Evolutionary conservation across 202 grass and related monocot genomes (phyloP).

Genomic region (Tripidium arundinaceum): DNA sequence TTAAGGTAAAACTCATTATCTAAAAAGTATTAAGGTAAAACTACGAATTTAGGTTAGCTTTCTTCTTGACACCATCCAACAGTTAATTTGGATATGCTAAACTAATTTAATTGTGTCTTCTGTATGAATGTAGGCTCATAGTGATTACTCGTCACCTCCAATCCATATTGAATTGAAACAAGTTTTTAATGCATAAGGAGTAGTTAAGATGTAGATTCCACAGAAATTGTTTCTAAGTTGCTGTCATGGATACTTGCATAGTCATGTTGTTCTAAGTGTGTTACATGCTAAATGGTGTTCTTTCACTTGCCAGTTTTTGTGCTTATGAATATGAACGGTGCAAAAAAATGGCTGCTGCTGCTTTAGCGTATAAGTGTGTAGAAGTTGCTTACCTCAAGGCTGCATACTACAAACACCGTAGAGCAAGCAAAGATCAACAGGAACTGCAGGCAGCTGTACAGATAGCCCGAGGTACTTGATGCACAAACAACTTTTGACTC

Average conservation of each 20-base stretch:
- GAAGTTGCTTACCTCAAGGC: slow-evolving; percentile 83
- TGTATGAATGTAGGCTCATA: background rate
- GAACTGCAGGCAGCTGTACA: slow-evolving; percentile 57
- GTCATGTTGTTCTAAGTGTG: background rate
- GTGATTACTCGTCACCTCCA: background rate
- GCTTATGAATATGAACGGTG: slow-evolving; percentile 62
- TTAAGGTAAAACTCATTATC: background rate
- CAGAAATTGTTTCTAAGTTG: background rate
- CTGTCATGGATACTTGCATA: background rate
- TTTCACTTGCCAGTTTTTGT: slow-evolving; percentile 54
- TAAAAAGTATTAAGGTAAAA: background rate
- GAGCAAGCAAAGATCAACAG: slow-evolving; percentile 53
- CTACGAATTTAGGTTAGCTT: background rate
- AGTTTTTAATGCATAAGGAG: background rate
- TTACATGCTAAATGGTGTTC: slow-evolving; percentile 11
- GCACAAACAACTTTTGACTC: background rate
- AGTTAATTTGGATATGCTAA: background rate
- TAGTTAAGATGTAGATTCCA: background rate
- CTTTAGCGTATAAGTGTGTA: slow-evolving; percentile 89
- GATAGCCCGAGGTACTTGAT: slow-evolving; percentile 43
- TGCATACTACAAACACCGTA: slow-evolving; percentile 68
- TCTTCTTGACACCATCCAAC: background rate
- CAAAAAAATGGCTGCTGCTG: slow-evolving; percentile 69
- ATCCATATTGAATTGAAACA: background rate
- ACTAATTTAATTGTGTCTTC: background rate